These are phyloP conservation scores for Plasmodium reichenowi DNA, from an alignment of 169 alveolate genomes.

Conservation along the genomic window DNA sequence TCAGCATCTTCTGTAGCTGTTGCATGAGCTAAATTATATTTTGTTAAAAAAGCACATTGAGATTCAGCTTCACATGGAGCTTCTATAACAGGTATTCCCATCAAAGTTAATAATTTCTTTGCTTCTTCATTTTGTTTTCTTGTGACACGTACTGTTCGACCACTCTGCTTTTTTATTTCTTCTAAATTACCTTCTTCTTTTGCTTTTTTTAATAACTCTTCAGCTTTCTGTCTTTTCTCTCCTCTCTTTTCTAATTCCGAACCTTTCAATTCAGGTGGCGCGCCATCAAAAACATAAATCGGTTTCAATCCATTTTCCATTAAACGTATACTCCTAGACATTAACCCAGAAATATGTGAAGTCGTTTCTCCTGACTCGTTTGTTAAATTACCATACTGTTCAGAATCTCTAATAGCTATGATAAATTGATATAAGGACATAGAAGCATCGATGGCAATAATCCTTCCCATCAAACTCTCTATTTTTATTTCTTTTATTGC, in stretches of 20 bases:
- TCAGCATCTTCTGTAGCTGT: constrained; percentile 99
- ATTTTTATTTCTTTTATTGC: constrained; percentile 83
- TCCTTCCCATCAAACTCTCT: constrained; percentile 90
- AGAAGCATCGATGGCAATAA: constrained; percentile 96
- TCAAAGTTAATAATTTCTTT: constrained; percentile 89
- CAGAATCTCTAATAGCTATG: constrained; percentile 92
- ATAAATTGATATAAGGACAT: constrained; percentile 96
- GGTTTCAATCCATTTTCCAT: constrained; percentile 95
- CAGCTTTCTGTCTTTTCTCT: constrained; percentile 93
- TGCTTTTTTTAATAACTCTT: constrained; percentile 88
- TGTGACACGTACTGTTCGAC: constrained; percentile 94
- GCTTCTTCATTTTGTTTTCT: constrained; percentile 95
- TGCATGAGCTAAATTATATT: constrained; percentile 93
- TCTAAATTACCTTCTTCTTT: constrained; percentile 94
- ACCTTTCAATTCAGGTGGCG: constrained; percentile 95
- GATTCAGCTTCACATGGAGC: constrained; percentile 99
- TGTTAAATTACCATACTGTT: constrained; percentile 87
- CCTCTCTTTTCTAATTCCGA: constrained; percentile 90
- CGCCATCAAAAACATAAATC: constrained; percentile 98
- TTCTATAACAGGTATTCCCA: constrained; percentile 96
- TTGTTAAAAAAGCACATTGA: constrained; percentile 95
- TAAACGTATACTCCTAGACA: constrained; percentile 90
- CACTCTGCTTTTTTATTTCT: constrained; percentile 92
- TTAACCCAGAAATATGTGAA: constrained; percentile 92
- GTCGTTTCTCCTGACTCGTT: constrained; percentile 95